Evolutionary conservation across 257 asterid genomes (phyloP).

Genomic region (Solanum boliviense): DNA sequence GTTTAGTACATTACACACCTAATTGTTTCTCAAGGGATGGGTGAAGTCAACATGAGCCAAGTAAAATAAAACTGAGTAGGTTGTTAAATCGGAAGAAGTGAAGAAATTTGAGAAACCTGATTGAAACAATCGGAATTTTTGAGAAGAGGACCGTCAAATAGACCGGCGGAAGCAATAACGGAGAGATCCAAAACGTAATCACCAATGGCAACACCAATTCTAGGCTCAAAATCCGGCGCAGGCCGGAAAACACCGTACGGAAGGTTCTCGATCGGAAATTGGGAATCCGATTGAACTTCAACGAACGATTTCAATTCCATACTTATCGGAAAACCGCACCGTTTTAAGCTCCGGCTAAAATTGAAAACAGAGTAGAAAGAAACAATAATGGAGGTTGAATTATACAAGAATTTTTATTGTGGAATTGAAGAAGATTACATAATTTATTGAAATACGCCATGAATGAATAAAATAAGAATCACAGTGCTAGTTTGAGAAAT

Average conservation of each 20-base stretch:
- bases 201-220: conserved; percentile 85
- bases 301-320: conserved; percentile 72
- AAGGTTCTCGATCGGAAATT: conserved; percentile 83
- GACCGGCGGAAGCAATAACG: conserved; percentile 54
- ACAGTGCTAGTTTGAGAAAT: background rate
- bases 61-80: too few relatives aligned
- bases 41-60: background rate
- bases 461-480: background rate
- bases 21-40: too few relatives aligned
- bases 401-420: background rate
- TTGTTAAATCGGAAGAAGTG: background rate
- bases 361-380: background rate
- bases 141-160: conserved; percentile 60
- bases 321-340: background rate
- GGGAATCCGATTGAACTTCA: conserved; percentile 61
- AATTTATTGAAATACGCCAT: background rate
- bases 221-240: conserved; percentile 30
- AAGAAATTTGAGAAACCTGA: conserved; percentile 33
- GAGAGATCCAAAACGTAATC: conserved; percentile 70
- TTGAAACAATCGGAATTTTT: conserved; percentile 53
- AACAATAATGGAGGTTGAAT: background rate
- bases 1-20: background rate
- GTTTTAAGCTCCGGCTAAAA: background rate
- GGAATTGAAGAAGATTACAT: background rate
- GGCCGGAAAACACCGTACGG: conserved; percentile 82